phyloP scores from a whole-genome alignment of 768 basidiomycete species.

The Boletus pseudopeckii region DNA sequence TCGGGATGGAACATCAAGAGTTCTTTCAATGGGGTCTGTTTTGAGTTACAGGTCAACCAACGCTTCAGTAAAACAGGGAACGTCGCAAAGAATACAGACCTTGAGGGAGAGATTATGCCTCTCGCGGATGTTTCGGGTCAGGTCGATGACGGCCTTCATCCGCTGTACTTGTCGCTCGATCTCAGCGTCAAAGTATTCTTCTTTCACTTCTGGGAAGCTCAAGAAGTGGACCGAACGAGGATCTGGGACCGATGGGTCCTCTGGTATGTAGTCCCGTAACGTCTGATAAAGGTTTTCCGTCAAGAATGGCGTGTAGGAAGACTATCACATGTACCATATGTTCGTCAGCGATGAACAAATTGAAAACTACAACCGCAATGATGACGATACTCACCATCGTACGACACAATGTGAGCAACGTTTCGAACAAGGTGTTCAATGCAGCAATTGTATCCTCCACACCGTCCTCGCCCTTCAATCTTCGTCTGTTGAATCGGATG shows the following conservation, averaged over 20 bases:
- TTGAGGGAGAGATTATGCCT: slow-evolving; percentile 84
- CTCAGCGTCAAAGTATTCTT: slow-evolving; percentile 90
- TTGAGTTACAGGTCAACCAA: not conserved
- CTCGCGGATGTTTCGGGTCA: slow-evolving; percentile 86
- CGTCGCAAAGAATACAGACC: slow-evolving; percentile 42
- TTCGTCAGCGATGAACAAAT: not conserved
- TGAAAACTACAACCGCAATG: too few relatives aligned
- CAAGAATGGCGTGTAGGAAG: slow-evolving; percentile 97
- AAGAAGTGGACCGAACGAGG: slow-evolving; percentile 94
- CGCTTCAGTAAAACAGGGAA: not conserved
- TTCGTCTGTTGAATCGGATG: slow-evolving; percentile 95
- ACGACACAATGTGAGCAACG: slow-evolving; percentile 87
- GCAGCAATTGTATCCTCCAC: slow-evolving; percentile 83
- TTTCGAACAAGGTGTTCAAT: slow-evolving; percentile 94
- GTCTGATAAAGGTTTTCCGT: slow-evolving; percentile 96
- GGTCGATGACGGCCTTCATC: slow-evolving; percentile 93
- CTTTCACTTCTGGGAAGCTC: slow-evolving; percentile 87
- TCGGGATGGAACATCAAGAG: slow-evolving; percentile 92
- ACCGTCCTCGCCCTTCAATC: slow-evolving; percentile 94
- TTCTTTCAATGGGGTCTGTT: slow-evolving; percentile 86
- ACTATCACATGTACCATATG: slow-evolving; percentile 43
- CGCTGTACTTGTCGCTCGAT: slow-evolving; percentile 94
- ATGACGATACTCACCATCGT: slow-evolving; percentile 70
- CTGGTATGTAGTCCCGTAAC: slow-evolving; percentile 79
- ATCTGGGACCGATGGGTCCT: slow-evolving; percentile 66